These are phyloP conservation scores for Fusarium torulosum DNA, from an alignment of 2,329 filamentous ascomycete species.

Conservation along the genomic window DNA sequence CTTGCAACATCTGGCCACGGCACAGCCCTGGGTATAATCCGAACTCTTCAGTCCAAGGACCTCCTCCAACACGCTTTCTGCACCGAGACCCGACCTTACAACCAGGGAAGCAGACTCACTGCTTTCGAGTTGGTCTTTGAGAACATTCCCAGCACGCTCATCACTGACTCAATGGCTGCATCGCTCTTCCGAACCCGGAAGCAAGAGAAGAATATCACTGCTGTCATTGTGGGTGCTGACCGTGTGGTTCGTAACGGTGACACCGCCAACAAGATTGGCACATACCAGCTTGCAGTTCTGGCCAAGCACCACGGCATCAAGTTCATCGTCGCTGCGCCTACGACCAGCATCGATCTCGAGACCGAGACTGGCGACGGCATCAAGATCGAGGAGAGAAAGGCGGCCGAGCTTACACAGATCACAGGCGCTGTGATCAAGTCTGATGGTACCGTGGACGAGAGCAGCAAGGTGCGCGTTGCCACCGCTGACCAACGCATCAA, in stretches of 20 bases:
- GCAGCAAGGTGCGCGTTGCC: slow-evolving; percentile 76
- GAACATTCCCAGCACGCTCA: slow-evolving; percentile 87
- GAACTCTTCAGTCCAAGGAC: slow-evolving; percentile 76
- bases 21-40: slow-evolving; percentile 93
- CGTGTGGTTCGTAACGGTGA: slow-evolving; percentile 96
- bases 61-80: slow-evolving; percentile 88
- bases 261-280: slow-evolving; percentile 98
- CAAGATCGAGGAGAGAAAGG: slow-evolving; percentile 87
- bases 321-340: slow-evolving; percentile 94
- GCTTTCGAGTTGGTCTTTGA: slow-evolving; percentile 98
- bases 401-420: slow-evolving; percentile 85
- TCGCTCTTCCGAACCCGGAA: slow-evolving; percentile 78
- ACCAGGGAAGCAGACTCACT: slow-evolving; percentile 94
- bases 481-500: slow-evolving; percentile 82
- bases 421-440: slow-evolving; percentile 78
- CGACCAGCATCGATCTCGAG: slow-evolving; percentile 90
- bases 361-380: slow-evolving; percentile 85
- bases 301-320: slow-evolving; percentile 89
- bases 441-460: slow-evolving; percentile 73
- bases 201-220: slow-evolving; percentile 76
- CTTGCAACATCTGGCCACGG: slow-evolving; percentile 98
- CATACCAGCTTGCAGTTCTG: slow-evolving; percentile 91
- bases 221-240: slow-evolving; percentile 94
- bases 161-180: slow-evolving; percentile 97
- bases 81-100: slow-evolving; percentile 97